Conservation (phyloP, 139 green algal species). For the Desmodesmus armatus region DNA sequence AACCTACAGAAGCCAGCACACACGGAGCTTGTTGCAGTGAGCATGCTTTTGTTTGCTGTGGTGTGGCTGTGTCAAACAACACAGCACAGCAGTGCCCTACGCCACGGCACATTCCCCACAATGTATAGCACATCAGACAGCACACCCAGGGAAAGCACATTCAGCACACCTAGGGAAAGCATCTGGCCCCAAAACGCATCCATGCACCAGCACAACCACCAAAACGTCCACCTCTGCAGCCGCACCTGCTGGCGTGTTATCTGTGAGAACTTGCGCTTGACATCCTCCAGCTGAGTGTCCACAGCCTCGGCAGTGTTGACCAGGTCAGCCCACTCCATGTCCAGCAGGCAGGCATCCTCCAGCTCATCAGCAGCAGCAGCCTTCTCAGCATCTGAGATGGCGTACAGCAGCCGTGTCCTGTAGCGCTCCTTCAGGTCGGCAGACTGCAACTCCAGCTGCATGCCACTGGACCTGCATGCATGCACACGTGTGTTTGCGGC, state of each 20-base stretch:
- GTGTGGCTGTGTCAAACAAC: neutral
- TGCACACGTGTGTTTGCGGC: too few relatives aligned
- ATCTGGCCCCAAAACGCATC: too few relatives aligned
- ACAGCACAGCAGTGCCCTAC: too few relatives aligned
- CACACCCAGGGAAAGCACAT: too few relatives aligned
- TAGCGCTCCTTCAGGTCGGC: conserved; percentile 86
- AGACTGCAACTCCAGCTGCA: conserved; percentile 84
- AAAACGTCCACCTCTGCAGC: neutral
- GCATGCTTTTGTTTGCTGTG: neutral
- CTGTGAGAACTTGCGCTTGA: conserved; percentile 39
- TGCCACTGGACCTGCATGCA: conserved; percentile 49
- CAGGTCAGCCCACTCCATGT: conserved; percentile 29
- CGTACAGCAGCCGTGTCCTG: conserved; percentile 78
- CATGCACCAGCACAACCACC: neutral
- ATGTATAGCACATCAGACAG: too few relatives aligned
- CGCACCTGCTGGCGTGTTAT: conserved; percentile 78
- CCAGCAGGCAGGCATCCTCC: conserved; percentile 43
- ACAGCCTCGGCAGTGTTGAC: conserved; percentile 21
- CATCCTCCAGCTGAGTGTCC: conserved; percentile 33
- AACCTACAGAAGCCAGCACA: conserved; percentile 39
- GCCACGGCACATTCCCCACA: too few relatives aligned
- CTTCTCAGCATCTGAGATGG: conserved; percentile 47
- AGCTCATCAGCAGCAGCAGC: conserved; percentile 51
- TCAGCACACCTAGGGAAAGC: too few relatives aligned
- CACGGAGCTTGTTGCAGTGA: neutral